These are phyloP conservation scores for Jatropha multifida DNA, from an alignment of 441 rosid genomes.

Conservation along the genomic window DNA sequence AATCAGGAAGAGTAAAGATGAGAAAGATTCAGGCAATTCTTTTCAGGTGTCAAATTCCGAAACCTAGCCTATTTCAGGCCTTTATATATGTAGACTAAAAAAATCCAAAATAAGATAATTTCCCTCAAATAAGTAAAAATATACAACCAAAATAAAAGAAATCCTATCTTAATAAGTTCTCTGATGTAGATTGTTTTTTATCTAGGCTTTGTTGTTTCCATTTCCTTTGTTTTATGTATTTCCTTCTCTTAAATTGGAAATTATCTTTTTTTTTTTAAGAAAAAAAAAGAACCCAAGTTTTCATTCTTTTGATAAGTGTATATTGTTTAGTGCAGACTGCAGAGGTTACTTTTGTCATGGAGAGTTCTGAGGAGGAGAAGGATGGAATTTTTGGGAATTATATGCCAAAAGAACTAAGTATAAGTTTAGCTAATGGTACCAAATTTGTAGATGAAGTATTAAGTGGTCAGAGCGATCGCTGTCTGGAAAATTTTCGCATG, in stretches of 20 bases:
- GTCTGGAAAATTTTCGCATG: conserved; percentile 87
- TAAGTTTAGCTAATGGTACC: conserved; percentile 38
- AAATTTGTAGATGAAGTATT: conserved; percentile 86
- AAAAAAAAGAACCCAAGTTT: background rate
- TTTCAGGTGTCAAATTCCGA: background rate
- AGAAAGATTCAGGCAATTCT: background rate
- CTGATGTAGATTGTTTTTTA: background rate
- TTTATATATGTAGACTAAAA: background rate
- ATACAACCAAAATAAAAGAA: background rate
- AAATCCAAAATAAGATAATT: background rate
- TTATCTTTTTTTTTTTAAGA: background rate
- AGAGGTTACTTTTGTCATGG: conserved; percentile 46
- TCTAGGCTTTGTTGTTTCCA: background rate
- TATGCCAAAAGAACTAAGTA: conserved; percentile 47
- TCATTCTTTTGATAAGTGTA: background rate
- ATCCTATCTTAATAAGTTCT: background rate
- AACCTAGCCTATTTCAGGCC: background rate
- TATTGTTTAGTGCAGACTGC: conserved; percentile 13
- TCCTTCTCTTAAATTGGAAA: background rate
- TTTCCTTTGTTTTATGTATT: background rate
- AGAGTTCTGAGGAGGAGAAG: conserved; percentile 58
- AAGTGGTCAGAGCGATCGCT: conserved; percentile 55
- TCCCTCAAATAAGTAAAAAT: background rate
- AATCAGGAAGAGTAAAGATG: background rate
- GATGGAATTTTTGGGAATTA: conserved; percentile 39